Evolutionary conservation across 2,329 filamentous ascomycete species (phyloP), one percentile per base, ranked within the genome.

Genomic region (Huntiella savannae): DNA sequence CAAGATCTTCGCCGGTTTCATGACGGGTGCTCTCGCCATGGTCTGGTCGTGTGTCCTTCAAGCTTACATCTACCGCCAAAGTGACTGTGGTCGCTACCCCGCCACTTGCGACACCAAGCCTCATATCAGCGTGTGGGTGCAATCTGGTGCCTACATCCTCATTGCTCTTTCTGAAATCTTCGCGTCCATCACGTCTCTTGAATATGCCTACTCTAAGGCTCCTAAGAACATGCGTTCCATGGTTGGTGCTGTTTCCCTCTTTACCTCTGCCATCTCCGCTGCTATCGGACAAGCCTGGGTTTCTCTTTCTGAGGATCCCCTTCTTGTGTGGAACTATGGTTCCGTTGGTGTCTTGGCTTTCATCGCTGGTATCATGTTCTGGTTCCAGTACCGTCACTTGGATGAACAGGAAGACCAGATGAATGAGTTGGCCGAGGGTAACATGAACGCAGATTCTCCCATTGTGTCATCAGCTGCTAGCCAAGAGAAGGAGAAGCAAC

Each of bases 131-230:
- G 79, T 86, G 46, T 77, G 73, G 71, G 64, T 65, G 2, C 71
- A 75, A 58, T 66, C 65, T 0, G 64, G 66, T 3, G 59, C 67
- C 0, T 71, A 70, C 53, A 58, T 69, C 3, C 60, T 70, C 44
- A 62, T 70, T 45, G 68, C 64, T 2, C 58, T 71, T 5, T 62
- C 66, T 22, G 68, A 71, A 54, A 66, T 70, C 40, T 61, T 67
- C 47, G 64, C 66, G 1, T 67, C 63, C 48, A 70, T 70, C 52
- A 71, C 68, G 1, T 73, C 70, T 10, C 69, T 83, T 12, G 80
- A 86, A 60, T 84, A 82, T 53, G 80, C 81, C 16, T 84, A 76
- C 62, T 79, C 78, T 55, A 84, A 84, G 59, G 79, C 79, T 0
- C 82, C 81, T 6, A 70, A 69, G 56, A 84, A 82, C 62, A 86